Conservation (phyloP, 2,329 filamentous ascomycete genomes). For the Juglanconis oblonga region DNA sequence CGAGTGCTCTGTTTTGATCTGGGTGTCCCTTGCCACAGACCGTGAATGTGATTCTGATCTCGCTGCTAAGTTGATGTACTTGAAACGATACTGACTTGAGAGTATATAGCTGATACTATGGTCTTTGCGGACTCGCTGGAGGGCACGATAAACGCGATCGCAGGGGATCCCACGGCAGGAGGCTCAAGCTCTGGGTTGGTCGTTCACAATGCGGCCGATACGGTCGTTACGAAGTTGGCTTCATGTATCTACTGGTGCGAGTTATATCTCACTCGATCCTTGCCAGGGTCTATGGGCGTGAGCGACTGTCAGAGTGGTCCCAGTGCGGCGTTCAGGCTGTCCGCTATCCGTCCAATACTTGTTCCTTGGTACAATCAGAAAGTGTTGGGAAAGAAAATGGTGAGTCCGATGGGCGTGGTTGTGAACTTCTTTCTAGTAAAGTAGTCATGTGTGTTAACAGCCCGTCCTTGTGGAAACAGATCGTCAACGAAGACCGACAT, state of each 20-base stretch:
- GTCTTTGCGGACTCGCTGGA: constrained; percentile 28
- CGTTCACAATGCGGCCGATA: constrained; percentile 32
- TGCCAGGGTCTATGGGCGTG: constrained; percentile 20
- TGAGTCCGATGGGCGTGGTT: neutral
- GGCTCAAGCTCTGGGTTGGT: constrained; percentile 31
- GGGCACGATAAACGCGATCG: constrained; percentile 28
- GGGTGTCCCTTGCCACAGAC: too few species aligned
- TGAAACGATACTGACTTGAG: neutral
- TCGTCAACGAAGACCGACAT: constrained; percentile 37
- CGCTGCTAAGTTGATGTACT: too few species aligned
- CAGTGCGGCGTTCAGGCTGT: constrained; percentile 32
- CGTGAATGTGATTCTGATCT: too few species aligned
- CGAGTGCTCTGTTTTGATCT: too few species aligned
- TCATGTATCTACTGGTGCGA: constrained; percentile 33
- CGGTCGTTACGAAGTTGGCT: constrained; percentile 28
- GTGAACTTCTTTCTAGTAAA: too few species aligned
- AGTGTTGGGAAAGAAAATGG: constrained; percentile 30
- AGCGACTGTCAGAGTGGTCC: constrained; percentile 36
- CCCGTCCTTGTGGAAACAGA: neutral
- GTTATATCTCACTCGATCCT: constrained; percentile 31
- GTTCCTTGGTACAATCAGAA: constrained; percentile 35
- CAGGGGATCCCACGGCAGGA: constrained; percentile 29
- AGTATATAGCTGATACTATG: constrained; percentile 27
- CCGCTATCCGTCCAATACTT: constrained; percentile 28
- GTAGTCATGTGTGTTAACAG: too few species aligned